A percentile compares a stretch with the other conserved stretches of the same genome.
These are phyloP conservation scores for Fusarium sp. DNA, from an alignment of 2,329 filamentous ascomycete genomes.

Conservation along the genomic window DNA sequence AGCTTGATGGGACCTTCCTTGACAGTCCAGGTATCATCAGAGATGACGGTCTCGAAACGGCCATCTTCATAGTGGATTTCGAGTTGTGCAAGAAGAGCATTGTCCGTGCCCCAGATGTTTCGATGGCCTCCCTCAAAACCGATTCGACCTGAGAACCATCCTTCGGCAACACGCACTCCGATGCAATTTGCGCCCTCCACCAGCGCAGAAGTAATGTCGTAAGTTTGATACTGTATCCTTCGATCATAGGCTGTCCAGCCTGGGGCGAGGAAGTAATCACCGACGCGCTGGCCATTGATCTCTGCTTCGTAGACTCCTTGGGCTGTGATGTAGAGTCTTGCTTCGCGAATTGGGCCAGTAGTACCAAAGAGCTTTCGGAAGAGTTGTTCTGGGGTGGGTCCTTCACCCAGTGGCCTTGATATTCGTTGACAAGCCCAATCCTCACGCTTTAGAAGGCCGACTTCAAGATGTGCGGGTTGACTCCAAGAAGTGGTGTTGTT, in stretches of 20 bases:
- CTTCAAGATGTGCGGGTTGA: conserved; percentile 45
- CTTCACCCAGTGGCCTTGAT: conserved; percentile 38
- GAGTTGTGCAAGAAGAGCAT: conserved; percentile 19
- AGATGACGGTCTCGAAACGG: conserved; percentile 19
- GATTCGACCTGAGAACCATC: conserved; percentile 43
- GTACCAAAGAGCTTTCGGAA: conserved; percentile 26
- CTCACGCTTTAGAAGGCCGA: conserved; percentile 49
- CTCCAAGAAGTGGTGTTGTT: conserved; percentile 28
- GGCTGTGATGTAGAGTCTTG: conserved; percentile 62
- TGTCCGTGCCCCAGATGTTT: conserved; percentile 29
- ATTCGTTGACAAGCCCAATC: conserved; percentile 52
- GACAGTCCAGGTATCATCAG: conserved; percentile 58
- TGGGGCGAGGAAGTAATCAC: conserved; percentile 60
- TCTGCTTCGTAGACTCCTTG: conserved; percentile 62
- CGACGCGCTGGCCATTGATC: conserved; percentile 61
- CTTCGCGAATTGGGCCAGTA: conserved; percentile 25
- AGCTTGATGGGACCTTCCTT: conserved; percentile 51
- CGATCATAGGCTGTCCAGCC: conserved; percentile 67
- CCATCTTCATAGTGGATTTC: conserved; percentile 10
- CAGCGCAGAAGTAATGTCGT: conserved; percentile 62
- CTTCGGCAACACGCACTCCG: conserved; percentile 60
- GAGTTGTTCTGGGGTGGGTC: conserved; percentile 31
- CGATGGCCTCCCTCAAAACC: conserved; percentile 27
- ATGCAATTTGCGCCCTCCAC: conserved; percentile 44
- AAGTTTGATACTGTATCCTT: conserved; percentile 65